These are phyloP conservation scores for Naganishia friedmannii DNA, from an alignment of 768 basidiomycete genomes.

Conservation along the genomic window DNA sequence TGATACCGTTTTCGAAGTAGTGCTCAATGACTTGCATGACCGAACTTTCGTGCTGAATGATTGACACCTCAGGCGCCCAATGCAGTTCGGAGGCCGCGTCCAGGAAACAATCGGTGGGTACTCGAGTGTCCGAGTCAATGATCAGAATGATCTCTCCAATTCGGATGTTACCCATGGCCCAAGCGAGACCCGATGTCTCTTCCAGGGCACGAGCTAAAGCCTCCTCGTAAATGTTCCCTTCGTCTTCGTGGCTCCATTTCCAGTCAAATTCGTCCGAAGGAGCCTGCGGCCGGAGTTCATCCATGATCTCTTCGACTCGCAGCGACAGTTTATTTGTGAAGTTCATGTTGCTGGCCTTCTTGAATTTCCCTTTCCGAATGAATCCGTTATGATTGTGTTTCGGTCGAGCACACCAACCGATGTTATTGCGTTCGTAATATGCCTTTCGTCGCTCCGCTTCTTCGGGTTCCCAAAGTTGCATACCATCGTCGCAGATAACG, in stretches of 20 bases:
- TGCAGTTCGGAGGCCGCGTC: slow-evolving; percentile 83
- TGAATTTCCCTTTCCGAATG: slow-evolving; percentile 82
- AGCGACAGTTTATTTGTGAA: slow-evolving; percentile 70
- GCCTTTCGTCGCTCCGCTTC: slow-evolving; percentile 67
- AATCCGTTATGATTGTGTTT: slow-evolving; percentile 67
- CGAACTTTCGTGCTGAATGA: slow-evolving; percentile 57
- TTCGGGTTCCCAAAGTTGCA: slow-evolving; percentile 64
- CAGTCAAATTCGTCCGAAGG: slow-evolving; percentile 4
- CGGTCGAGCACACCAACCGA: slow-evolving; percentile 81
- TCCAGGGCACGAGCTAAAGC: slow-evolving; percentile 73
- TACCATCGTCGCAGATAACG: slow-evolving; percentile 77
- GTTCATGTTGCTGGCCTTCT: slow-evolving; percentile 92
- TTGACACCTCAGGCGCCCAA: slow-evolving; percentile 76
- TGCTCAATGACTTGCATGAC: slow-evolving; percentile 48
- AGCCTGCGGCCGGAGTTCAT: slow-evolving; percentile 25
- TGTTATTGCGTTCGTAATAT: slow-evolving; percentile 69
- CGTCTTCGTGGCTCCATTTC: slow-evolving; percentile 55
- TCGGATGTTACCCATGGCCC: slow-evolving; percentile 67
- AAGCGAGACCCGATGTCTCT: slow-evolving; percentile 64
- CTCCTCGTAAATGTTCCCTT: slow-evolving; percentile 63
- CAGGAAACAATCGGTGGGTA: slow-evolving; percentile 67
- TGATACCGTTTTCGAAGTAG: slow-evolving; percentile 67
- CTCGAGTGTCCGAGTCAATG: slow-evolving; percentile 11
- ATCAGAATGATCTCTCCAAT: slow-evolving; percentile 50
- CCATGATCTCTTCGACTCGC: slow-evolving; percentile 59